Base-by-base conservation (phyloP, 129 eudicot species). In the Dittrichia graveolens region DNA sequence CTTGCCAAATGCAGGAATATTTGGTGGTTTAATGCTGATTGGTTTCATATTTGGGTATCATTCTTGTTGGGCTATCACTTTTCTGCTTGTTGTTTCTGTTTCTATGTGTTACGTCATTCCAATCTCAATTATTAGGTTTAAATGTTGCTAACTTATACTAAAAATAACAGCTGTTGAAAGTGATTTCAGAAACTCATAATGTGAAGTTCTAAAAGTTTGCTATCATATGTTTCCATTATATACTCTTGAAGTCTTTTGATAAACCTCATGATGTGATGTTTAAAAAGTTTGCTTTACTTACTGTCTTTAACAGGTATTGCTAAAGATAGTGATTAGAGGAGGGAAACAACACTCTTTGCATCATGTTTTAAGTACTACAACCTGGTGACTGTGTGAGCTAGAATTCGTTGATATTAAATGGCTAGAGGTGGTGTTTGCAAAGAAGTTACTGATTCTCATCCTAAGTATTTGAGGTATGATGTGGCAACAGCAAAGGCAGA, bases 11-110 rank as follows among this genome's bases (percentile, higher is more conserved):
- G 56, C 55, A 75, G 75, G 75, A 81, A 74, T 81, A 72, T 75
- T 82, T 61, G 80, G 83, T 73, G 58, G 75, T 61, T 75, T 53
- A 78, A 59, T 47, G 61, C 68, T 70, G 85, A 69, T 63, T 50
- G 58, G 72, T 75, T 47, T 69, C 61, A 75, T 59, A 63, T 77
- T 46, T 35, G 50, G 70, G 64, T 73, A 69, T 73, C n/a, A 61
- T 69, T 67, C 50, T 78, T 53, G 65, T 76, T 75, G 79, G 40
- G 67, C 68, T 46, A 67, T 77, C 82, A 59, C 18, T 62, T 69
- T 46, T 46, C 8, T 62, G 50, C 45, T 57, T 68, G 75, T 52
- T 78, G 73, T 45, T 57, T 79, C 67, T 73, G 50, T 45, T 69
- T 31, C 41, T 45, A 40, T 70, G 52, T 47, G 5, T 54, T 42